Percentiles rank a stretch among this genome's conserved stretches.
These are phyloP conservation scores for Ephemerocybe angulata DNA, from an alignment of 768 basidiomycete genomes.

Conservation along the genomic window DNA sequence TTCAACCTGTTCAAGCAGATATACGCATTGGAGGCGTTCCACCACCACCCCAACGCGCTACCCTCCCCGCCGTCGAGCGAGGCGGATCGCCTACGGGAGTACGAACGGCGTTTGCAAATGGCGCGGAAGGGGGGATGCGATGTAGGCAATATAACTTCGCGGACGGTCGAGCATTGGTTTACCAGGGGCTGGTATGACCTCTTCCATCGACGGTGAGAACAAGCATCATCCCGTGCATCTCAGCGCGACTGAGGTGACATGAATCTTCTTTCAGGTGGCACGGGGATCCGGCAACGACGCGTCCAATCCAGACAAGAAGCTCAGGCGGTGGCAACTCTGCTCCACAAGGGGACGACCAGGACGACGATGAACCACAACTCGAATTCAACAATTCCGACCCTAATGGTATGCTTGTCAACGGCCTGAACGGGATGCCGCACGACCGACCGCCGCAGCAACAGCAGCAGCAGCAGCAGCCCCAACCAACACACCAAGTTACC, in stretches of 20 bases:
- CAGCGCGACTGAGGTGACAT: constrained; percentile 9
- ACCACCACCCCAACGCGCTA: constrained; percentile 30
- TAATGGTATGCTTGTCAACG: constrained; percentile 23
- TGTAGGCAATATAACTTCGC: constrained; percentile 68
- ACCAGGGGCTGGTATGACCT: constrained; percentile 72
- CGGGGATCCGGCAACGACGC: constrained; percentile 58
- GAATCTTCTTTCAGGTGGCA: constrained; percentile 50
- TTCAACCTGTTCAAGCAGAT: constrained; percentile 85
- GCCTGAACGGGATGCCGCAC: constrained; percentile 24
- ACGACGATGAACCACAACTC: constrained; percentile 51
- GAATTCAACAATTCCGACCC: constrained; percentile 32
- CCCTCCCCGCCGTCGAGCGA: constrained; percentile 27
- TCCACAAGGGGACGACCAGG: constrained; percentile 36
- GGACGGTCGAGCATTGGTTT: constrained; percentile 79
- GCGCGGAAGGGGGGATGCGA: constrained; percentile 66
- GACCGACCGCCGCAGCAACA: constrained; percentile 1
- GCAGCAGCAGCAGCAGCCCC: neutral
- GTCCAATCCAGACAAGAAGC: constrained; percentile 39
- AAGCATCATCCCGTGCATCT: neutral
- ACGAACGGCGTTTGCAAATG: constrained; percentile 65
- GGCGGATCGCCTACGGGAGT: constrained; percentile 63
- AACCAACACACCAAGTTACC: constrained; percentile 28
- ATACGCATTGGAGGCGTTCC: constrained; percentile 61
- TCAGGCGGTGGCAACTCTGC: constrained; percentile 25
- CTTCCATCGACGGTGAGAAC: constrained; percentile 59